Evolutionary conservation across 2,329 filamentous ascomycete species (phyloP).

Genomic region (Trichoderma atroviride): DNA sequence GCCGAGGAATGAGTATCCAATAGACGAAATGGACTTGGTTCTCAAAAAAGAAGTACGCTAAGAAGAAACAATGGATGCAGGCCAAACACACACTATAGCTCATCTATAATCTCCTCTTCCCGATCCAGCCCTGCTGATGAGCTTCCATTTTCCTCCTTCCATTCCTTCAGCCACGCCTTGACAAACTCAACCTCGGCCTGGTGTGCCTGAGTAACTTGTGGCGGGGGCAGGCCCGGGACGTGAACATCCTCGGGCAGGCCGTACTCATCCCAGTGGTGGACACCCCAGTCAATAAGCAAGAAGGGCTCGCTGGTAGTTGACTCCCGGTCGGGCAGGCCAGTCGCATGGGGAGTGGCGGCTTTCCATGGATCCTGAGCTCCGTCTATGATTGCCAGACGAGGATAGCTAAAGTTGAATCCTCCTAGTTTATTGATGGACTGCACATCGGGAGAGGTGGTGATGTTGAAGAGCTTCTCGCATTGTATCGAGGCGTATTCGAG

Average conservation of each 20-base stretch:
- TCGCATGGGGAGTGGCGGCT: constrained; percentile 69
- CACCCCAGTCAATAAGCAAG: constrained; percentile 71
- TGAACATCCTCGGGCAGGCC: constrained; percentile 59
- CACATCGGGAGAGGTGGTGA: constrained; percentile 64
- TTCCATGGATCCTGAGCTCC: constrained; percentile 82
- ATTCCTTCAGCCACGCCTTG: constrained; percentile 67
- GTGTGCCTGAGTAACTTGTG: constrained; percentile 61
- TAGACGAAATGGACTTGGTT: neutral
- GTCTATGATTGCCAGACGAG: constrained; percentile 74
- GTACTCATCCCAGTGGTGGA: constrained; percentile 83
- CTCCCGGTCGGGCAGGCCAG: constrained; percentile 57
- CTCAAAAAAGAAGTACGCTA: neutral
- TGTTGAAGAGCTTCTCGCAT: constrained; percentile 71
- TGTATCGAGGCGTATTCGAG: constrained; percentile 63
- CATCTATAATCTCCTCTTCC: neutral
- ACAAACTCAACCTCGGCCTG: constrained; percentile 63
- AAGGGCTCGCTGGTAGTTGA: constrained; percentile 70
- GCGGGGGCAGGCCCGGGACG: constrained; percentile 63
- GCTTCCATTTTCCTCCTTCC: constrained; percentile 39
- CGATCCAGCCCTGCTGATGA: neutral
- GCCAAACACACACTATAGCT: neutral
- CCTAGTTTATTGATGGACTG: constrained; percentile 75
- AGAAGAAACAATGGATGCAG: neutral
- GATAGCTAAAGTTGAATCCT: constrained; percentile 70
- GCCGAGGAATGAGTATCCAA: too few relatives aligned